Evolutionary conservation across 495 filamentous ascomycete genomes (phyloP).

Genomic region (Penicillium antarcticum): DNA sequence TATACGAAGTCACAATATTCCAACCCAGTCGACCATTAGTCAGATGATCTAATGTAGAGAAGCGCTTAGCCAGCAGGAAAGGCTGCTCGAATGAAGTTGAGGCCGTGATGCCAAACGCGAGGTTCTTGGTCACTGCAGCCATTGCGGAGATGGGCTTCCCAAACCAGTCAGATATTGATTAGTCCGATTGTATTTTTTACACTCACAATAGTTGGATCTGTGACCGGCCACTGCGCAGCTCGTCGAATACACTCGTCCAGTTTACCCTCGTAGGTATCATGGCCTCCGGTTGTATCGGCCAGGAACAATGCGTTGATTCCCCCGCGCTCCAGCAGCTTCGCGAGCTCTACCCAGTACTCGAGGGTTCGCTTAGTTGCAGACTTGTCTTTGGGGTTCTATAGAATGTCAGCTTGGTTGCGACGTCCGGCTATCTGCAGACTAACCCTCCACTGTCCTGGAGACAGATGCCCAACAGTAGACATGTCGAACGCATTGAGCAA

Average conservation of each 20-base stretch:
- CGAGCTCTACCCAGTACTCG: conserved; percentile 58
- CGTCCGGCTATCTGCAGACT: not conserved
- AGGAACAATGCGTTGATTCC: conserved; percentile 59
- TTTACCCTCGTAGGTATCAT: conserved; percentile 56
- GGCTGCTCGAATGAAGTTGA: conserved; percentile 59
- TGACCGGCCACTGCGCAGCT: conserved; percentile 58
- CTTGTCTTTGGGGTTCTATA: conserved; percentile 54
- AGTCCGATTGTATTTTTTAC: not conserved
- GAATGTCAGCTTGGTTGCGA: not conserved
- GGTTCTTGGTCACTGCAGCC: conserved; percentile 47
- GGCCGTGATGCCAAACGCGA: conserved; percentile 45
- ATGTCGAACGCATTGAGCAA: conserved; percentile 65
- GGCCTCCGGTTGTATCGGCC: conserved; percentile 58
- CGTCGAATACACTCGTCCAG: conserved; percentile 48
- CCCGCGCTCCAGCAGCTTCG: conserved; percentile 56
- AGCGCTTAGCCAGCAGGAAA: conserved; percentile 55
- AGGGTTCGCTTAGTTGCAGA: conserved; percentile 54
- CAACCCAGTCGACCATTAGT: conserved; percentile 58
- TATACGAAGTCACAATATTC: conserved; percentile 65
- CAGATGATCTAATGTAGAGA: conserved; percentile 62
- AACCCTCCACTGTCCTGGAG: conserved; percentile 62
- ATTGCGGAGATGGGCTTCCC: conserved; percentile 43
- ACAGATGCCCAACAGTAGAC: conserved; percentile 60
- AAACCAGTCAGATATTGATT: conserved; percentile 7
- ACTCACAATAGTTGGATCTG: conserved; percentile 52